Conservation (phyloP, 768 basidiomycete genomes). For the Butyriboletus loyo region DNA sequence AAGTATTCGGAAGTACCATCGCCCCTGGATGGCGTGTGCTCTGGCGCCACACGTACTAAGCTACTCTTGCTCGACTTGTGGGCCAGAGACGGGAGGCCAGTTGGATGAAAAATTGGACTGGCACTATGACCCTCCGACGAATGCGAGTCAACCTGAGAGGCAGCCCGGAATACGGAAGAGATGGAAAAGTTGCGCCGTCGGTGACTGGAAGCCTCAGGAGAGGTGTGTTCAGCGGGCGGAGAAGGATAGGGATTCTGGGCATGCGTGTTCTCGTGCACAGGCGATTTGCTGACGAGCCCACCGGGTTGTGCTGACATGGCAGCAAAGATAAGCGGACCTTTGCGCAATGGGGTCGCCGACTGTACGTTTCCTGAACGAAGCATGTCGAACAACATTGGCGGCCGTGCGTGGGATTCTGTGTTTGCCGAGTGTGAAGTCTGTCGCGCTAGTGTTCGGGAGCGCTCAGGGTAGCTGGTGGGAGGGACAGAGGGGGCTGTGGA, state of each 20-base stretch:
- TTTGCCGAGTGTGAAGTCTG: slow-evolving; percentile 2
- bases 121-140: not conserved
- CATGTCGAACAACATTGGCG: slow-evolving; percentile 21
- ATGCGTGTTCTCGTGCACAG: not conserved
- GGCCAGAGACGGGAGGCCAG: slow-evolving; percentile 12
- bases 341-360: slow-evolving; percentile 28
- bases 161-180: not conserved
- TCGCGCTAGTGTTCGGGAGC: slow-evolving; percentile 3
- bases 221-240: slow-evolving; percentile 24
- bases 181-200: slow-evolving; percentile 1
- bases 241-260: slow-evolving; percentile 24
- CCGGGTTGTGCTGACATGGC: slow-evolving; percentile 42
- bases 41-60: slow-evolving; percentile 1
- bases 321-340: slow-evolving; percentile 62
- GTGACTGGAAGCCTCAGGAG: slow-evolving; percentile 4
- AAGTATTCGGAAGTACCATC: slow-evolving; percentile 12
- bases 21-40: slow-evolving; percentile 13
- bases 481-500: slow-evolving; percentile 6
- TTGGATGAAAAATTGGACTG: slow-evolving; percentile 1
- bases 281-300: not conserved
- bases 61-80: slow-evolving; percentile 19
- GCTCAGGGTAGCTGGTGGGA: slow-evolving; percentile 21
- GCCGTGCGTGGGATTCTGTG: not conserved
- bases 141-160: not conserved
- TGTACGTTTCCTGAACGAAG: slow-evolving; percentile 18